phyloP scores from a whole-genome alignment of 768 basidiomycete species.

The Leccinum ochraceum region DNA sequence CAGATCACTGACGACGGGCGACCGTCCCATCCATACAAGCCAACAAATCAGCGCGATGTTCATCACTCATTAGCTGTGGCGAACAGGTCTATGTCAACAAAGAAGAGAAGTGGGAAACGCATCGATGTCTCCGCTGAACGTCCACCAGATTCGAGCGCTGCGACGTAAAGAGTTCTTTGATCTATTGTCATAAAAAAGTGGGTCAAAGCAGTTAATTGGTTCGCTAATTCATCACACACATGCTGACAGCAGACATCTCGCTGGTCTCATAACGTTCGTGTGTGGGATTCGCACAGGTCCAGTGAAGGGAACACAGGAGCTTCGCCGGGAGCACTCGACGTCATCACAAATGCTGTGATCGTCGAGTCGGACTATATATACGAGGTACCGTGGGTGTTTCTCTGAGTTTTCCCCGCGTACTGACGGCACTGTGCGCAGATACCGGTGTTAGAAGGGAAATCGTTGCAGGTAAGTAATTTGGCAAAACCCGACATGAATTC shows the following conservation, averaged over 20 bases:
- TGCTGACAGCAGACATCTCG: slow-evolving; percentile 27
- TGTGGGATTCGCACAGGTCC: background rate
- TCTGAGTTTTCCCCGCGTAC: background rate
- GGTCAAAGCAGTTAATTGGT: slow-evolving; percentile 76
- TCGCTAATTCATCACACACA: slow-evolving; percentile 47
- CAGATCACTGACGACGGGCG: slow-evolving; percentile 85
- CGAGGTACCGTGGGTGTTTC: background rate
- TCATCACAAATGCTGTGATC: slow-evolving; percentile 94
- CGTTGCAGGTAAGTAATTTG: background rate
- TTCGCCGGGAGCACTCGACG: slow-evolving; percentile 40
- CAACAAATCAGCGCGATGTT: slow-evolving; percentile 1
- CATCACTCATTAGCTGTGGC: slow-evolving; percentile 88
- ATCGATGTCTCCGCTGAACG: slow-evolving; percentile 91
- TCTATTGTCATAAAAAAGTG: slow-evolving; percentile 68
- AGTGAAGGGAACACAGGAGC: background rate
- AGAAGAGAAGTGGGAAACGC: slow-evolving; percentile 82
- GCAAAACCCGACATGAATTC: background rate
- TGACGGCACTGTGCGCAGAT: background rate
- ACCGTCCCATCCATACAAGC: slow-evolving; percentile 86
- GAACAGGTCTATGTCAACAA: slow-evolving; percentile 78
- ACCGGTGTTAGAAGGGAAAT: background rate
- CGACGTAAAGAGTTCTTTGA: slow-evolving; percentile 78
- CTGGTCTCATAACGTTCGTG: background rate
- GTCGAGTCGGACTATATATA: slow-evolving; percentile 65
- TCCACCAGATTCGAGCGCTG: slow-evolving; percentile 97